These are phyloP conservation scores for Nicotiana paniculata DNA, from an alignment of 257 asterid genomes.

Conservation along the genomic window DNA sequence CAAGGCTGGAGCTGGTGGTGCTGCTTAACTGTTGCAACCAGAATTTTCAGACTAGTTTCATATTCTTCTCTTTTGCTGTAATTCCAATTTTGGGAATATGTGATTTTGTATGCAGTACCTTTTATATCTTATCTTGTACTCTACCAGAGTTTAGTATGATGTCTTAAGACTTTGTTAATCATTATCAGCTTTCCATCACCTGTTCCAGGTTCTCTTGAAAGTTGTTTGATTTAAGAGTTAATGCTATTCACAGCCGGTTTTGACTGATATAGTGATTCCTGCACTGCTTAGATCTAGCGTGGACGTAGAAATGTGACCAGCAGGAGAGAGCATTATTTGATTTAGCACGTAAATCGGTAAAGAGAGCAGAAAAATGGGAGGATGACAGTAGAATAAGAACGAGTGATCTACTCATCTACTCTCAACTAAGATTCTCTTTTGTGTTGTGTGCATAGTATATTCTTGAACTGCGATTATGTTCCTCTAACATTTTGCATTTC, in stretches of 20 bases:
- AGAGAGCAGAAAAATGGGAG: too few species aligned
- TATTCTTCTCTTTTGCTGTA: not conserved
- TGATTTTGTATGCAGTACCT: not conserved
- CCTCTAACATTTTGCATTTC: too few species aligned
- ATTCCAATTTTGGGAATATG: not conserved
- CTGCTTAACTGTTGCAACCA: not conserved
- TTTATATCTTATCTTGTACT: not conserved
- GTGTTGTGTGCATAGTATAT: too few species aligned
- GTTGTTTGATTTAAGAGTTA: not conserved
- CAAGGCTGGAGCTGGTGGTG: constrained; percentile 20
- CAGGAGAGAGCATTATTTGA: too few species aligned
- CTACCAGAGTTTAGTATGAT: not conserved
- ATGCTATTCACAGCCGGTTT: not conserved
- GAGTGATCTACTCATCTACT: too few species aligned
- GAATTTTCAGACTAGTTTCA: not conserved
- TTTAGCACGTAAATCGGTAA: too few species aligned
- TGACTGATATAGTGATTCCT: not conserved
- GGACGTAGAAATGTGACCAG: too few species aligned
- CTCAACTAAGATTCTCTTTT: too few species aligned
- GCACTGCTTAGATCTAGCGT: not conserved
- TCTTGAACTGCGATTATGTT: too few species aligned
- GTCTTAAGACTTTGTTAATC: not conserved
- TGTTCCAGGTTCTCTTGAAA: not conserved
- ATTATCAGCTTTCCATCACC: not conserved
- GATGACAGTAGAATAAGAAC: too few species aligned